These are phyloP conservation scores for Backusella tarrabulga DNA, from an alignment of 192 early-diverging fungal species.

Conservation along the genomic window DNA sequence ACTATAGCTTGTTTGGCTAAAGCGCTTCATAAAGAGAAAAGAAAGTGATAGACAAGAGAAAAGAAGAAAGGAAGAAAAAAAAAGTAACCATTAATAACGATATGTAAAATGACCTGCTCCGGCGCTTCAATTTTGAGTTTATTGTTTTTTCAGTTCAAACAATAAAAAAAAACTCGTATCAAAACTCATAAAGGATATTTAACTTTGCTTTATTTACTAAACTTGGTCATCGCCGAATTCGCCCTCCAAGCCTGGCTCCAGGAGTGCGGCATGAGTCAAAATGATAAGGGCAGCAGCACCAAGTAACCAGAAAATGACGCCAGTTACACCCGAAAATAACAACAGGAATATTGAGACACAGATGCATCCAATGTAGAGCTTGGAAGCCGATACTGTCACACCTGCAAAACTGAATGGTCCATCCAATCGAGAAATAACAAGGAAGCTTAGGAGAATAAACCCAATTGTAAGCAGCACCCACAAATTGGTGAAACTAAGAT, in stretches of 20 bases:
- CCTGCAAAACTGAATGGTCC: slow-evolving; percentile 40
- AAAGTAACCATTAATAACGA: neutral
- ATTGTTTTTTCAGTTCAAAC: neutral
- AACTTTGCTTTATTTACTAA: slow-evolving; percentile 1
- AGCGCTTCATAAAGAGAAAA: neutral
- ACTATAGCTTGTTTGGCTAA: neutral
- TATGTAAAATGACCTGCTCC: neutral
- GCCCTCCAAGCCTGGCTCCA: slow-evolving; percentile 52
- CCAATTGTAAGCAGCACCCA: slow-evolving; percentile 47
- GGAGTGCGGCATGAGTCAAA: slow-evolving; percentile 51
- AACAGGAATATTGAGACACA: slow-evolving; percentile 47
- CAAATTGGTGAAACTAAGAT: slow-evolving; percentile 49
- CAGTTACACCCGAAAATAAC: slow-evolving; percentile 49
- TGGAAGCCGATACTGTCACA: slow-evolving; percentile 34
- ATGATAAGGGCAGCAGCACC: slow-evolving; percentile 53
- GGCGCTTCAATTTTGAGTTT: neutral
- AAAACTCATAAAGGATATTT: neutral
- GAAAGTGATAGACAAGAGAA: neutral
- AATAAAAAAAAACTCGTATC: neutral
- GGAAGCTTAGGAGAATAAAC: slow-evolving; percentile 47
- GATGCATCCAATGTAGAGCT: slow-evolving; percentile 43
- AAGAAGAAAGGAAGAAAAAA: neutral
- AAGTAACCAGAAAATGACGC: slow-evolving; percentile 60
- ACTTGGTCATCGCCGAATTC: slow-evolving; percentile 40
- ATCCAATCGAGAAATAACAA: slow-evolving; percentile 42